These are phyloP conservation scores for Xylaria sp. DNA, from an alignment of 2,329 filamentous ascomycete species.

Conservation along the genomic window DNA sequence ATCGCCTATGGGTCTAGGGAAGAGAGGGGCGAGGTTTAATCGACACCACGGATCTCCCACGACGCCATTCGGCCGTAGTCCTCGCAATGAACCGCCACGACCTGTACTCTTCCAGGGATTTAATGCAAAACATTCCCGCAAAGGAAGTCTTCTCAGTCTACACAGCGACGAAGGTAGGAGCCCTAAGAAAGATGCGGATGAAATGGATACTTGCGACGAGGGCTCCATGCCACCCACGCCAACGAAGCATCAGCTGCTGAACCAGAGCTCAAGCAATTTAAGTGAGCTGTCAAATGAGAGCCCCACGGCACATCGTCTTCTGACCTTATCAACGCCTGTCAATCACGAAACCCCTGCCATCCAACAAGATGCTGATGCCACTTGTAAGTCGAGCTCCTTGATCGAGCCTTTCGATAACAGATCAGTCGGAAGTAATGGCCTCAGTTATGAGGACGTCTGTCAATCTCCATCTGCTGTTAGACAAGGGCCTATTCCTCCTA, in stretches of 20 bases:
- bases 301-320: constrained; percentile 60
- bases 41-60: constrained; percentile 82
- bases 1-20: constrained; percentile 64
- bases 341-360: constrained; percentile 46
- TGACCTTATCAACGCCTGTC: constrained; percentile 57
- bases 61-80: constrained; percentile 78
- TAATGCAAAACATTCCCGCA: constrained; percentile 58
- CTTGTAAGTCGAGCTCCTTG: constrained; percentile 58
- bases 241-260: constrained; percentile 74
- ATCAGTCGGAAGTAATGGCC: constrained; percentile 36
- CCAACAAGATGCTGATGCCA: constrained; percentile 44
- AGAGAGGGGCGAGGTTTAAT: constrained; percentile 70
- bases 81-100: constrained; percentile 67
- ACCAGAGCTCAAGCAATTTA: constrained; percentile 51
- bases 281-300: constrained; percentile 57
- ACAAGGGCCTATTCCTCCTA: constrained; percentile 50
- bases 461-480: constrained; percentile 50
- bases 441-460: constrained; percentile 35
- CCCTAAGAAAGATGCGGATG: constrained; percentile 60
- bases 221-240: constrained; percentile 90
- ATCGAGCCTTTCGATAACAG: constrained; percentile 40
- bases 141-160: constrained; percentile 80
- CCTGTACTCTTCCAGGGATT: constrained; percentile 75
- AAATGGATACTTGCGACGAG: constrained; percentile 58
- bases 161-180: constrained; percentile 77